Conservation (phyloP, 2,329 filamentous ascomycete genomes). For the Acrocalymma vagum region DNA sequence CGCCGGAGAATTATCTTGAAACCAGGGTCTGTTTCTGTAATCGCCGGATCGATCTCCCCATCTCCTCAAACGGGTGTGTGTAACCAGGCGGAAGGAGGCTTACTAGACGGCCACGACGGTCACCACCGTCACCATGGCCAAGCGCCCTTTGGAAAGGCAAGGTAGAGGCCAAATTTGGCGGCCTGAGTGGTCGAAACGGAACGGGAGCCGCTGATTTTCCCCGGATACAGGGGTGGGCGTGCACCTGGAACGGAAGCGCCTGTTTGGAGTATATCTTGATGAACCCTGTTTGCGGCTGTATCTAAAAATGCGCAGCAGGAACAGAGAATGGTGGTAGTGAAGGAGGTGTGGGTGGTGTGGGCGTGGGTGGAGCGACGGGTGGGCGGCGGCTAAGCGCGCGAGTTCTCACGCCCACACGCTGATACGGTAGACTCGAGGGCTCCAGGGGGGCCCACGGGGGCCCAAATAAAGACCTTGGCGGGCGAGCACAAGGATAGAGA, state of each 20-base stretch:
- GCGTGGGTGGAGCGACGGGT: conserved; percentile 39
- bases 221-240: conserved; percentile 30
- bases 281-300: conserved; percentile 41
- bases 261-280: conserved; percentile 39
- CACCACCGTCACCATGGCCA: no score
- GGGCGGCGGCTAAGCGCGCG: conserved; percentile 24
- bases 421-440: conserved; percentile 35
- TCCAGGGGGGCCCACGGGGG: no score
- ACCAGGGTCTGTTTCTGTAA: conserved; percentile 50
- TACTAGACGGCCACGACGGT: conserved; percentile 37
- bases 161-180: conserved; percentile 33
- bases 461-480: conserved; percentile 38
- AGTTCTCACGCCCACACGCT: conserved; percentile 25
- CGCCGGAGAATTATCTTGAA: conserved; percentile 49
- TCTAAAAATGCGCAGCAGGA: conserved; percentile 43
- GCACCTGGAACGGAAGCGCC: conserved; percentile 42
- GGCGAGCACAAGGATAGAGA: conserved; percentile 21
- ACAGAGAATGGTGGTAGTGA: conserved; percentile 33
- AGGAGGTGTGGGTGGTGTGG: no score
- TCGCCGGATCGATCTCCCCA: conserved; percentile 44
- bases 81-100: conserved; percentile 39
- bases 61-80: conserved; percentile 34
- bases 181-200: conserved; percentile 39
- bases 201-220: conserved; percentile 32
- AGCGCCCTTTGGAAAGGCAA: conserved; percentile 41